These are phyloP conservation scores for Ogataea pini DNA, from an alignment of 805 yeast genomes.

Conservation along the genomic window DNA sequence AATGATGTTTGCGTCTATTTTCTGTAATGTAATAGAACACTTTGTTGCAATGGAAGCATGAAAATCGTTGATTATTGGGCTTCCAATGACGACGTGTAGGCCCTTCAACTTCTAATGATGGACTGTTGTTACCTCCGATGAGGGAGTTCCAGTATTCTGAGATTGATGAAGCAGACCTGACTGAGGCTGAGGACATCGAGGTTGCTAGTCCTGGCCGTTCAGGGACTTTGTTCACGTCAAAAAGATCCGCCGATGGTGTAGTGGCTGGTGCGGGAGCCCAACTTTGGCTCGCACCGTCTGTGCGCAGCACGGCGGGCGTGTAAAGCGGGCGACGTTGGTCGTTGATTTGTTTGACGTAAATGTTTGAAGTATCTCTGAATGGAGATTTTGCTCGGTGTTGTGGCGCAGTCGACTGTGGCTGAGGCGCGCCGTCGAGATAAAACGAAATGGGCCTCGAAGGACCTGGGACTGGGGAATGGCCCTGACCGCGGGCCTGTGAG, in stretches of 20 bases:
- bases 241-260: conserved; percentile 10
- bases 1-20: conserved; percentile 50
- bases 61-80: conserved; percentile 62
- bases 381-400: conserved; percentile 31
- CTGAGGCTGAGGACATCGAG: conserved; percentile 25
- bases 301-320: conserved; percentile 83
- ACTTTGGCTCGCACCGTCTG: conserved; percentile 17
- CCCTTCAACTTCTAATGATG: conserved; percentile 14
- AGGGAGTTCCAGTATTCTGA: conserved; percentile 31
- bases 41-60: conserved; percentile 69
- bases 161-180: conserved; percentile 29
- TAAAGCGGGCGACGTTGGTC: conserved; percentile 86
- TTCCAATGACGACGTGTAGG: conserved; percentile 73
- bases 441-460: conserved; percentile 17
- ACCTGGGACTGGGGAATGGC: background rate
- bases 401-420: conserved; percentile 12
- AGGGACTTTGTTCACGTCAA: conserved; percentile 19
- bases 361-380: conserved; percentile 33
- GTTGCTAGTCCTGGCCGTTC: conserved; percentile 23
- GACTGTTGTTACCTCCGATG: conserved; percentile 2
- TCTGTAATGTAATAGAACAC: conserved; percentile 72
- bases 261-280: conserved; percentile 9
- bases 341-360: conserved; percentile 65
- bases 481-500: background rate
- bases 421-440: conserved; percentile 9